phyloP scores from a whole-genome alignment of 331 rosid genomes.

The Acacia concinna region DNA sequence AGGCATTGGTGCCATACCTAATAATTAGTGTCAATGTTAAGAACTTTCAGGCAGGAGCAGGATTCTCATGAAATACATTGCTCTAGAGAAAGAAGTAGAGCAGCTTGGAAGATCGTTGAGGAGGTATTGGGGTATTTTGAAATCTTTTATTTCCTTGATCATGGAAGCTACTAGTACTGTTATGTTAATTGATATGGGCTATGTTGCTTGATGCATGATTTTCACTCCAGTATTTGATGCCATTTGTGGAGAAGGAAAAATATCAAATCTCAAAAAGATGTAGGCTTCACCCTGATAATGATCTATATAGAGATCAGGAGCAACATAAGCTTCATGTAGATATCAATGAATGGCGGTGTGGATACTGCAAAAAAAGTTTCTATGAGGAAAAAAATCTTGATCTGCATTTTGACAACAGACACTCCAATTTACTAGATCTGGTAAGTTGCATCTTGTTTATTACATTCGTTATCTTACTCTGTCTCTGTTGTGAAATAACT shows the following conservation, averaged over 20 bases:
- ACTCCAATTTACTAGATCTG: constrained; percentile 61
- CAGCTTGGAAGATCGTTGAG: constrained; percentile 55
- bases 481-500: background rate
- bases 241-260: constrained; percentile 52
- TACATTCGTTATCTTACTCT: constrained; percentile 7
- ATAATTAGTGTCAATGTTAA: constrained; percentile 35
- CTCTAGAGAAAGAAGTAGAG: constrained; percentile 62
- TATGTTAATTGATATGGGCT: constrained; percentile 15
- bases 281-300: constrained; percentile 52
- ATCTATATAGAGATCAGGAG: constrained; percentile 61
- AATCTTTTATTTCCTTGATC: constrained; percentile 10
- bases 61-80: constrained; percentile 49
- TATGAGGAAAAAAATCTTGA: constrained; percentile 64
- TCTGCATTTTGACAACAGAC: constrained; percentile 75
- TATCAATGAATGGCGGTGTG: constrained; percentile 56
- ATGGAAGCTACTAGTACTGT: background rate
- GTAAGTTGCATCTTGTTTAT: constrained; percentile 40
- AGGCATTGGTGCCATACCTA: constrained; percentile 30
- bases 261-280: constrained; percentile 47
- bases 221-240: constrained; percentile 52
- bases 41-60: constrained; percentile 38
- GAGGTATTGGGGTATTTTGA: constrained; percentile 39
- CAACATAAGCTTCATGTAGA: constrained; percentile 46
- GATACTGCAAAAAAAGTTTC: constrained; percentile 54
- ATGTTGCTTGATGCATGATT: constrained; percentile 20